Conservation (phyloP, 768 basidiomycete species). For the Pisolithus marmoratus region DNA sequence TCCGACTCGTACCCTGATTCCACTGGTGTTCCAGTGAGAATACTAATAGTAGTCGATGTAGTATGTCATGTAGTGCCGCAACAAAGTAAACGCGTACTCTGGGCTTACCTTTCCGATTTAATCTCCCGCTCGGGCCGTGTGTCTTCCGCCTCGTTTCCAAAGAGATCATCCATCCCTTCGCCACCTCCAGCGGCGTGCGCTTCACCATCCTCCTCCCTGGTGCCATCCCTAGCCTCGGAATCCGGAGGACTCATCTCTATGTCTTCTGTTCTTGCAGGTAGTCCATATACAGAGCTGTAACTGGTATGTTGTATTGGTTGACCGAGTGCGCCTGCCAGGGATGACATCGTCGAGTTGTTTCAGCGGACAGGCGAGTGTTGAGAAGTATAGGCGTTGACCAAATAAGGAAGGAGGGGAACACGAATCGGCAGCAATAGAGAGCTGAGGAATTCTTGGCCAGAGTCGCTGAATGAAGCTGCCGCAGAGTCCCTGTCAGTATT, state of each 20-base stretch:
- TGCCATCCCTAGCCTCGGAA: conserved; percentile 14
- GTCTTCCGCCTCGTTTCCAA: conserved; percentile 61
- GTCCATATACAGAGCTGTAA: conserved; percentile 9
- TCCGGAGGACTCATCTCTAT: conserved; percentile 36
- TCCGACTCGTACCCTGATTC: conserved; percentile 59
- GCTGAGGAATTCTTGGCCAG: too few relatives aligned
- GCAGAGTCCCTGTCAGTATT: too few relatives aligned
- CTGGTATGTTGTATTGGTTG: conserved; percentile 21
- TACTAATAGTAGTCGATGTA: conserved; percentile 17
- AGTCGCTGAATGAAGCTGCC: too few relatives aligned
- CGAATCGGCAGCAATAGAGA: too few relatives aligned
- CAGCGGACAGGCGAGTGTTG: not conserved
- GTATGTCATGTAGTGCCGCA: conserved; percentile 13
- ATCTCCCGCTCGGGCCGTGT: conserved; percentile 27
- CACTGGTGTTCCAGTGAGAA: conserved; percentile 33
- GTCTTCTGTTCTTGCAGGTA: conserved; percentile 25
- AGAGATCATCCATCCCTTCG: conserved; percentile 72
- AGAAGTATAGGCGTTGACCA: too few relatives aligned
- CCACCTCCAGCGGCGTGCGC: conserved; percentile 24
- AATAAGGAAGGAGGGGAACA: too few relatives aligned
- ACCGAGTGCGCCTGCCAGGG: conserved; percentile 53
- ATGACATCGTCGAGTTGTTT: conserved; percentile 40
- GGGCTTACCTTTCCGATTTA: conserved; percentile 44
- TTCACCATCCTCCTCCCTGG: conserved; percentile 13
- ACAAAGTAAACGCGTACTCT: conserved; percentile 5